Evolutionary conservation across 176 grass and related monocot genomes (phyloP), one percentile per base, ranked within the genome.

Genomic region (Guadua angustifolia): DNA sequence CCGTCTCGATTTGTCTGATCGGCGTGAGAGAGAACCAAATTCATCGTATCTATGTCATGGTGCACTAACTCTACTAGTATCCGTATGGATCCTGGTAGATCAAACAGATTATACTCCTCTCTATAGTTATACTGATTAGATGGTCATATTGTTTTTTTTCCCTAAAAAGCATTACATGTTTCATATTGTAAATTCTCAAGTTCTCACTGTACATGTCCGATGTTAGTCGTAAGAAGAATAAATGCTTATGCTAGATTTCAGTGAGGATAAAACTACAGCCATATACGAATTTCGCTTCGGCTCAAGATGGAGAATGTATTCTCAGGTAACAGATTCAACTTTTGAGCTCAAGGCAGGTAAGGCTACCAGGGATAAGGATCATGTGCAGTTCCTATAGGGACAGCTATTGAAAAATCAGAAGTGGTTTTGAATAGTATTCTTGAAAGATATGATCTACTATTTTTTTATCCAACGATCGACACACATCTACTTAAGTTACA

Each of bases 271-370:
- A 72, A 3, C 9, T 16, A 0, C 43, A 50, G 38, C 7, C 43
- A 11, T 6, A 19, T 38, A 38, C 25, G 46, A 68, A 19, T 5
- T 66, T 75, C 65, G 15, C 60, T 42, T 55, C 60, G 56, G 21
- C 2, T 3, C 32, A 36, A 22, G 6, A 11, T 1, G 19, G 12
- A 59, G 62, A 71, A 60, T 39, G 15, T 60, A 13, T 69, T 68
- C 18, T 61, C 79, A 58, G 44, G 22, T 38, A 70, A n/a, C 29
- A 69, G 9, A 57, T 81, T 5, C 26, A 75, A 60, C 38, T 57
- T 58, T 76, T 87, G 42, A 81, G 71, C 36, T 62, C 64, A 58
- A 61, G 32, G 12, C 46, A 49, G 46, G 67, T 9, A 71, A 57
- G 44, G 55, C 16, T 76, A 69, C 12, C 35, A 21, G n/a, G 78